Evolutionary conservation across 495 filamentous ascomycete genomes (phyloP), one percentile per base, ranked within the genome.

Genomic region (Alectoria sarmentosa): DNA sequence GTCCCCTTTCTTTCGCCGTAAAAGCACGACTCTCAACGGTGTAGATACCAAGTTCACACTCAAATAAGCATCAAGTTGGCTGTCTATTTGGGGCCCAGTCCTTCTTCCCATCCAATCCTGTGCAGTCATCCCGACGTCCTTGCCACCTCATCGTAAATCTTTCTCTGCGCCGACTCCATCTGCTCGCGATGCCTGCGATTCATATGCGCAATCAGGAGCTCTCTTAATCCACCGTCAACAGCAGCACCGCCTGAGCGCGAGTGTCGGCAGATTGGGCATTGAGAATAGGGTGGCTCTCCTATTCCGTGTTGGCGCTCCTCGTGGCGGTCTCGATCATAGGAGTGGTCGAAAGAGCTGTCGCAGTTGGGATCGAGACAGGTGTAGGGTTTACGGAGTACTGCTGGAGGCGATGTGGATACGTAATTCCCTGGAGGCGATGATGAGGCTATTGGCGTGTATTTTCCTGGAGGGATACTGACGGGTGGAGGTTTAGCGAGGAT

Each of bases 321-420:
- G 30, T 55, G 52, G 52, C 52, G 52, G 28, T 55, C 52, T n/a
- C 52, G 52, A 34, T 55, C 52, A 7, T 34, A 19, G 17, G 52
- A 17, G 17, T 55, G 15, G 28, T 55, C 52, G 52, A 55, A 55
- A 13, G 52, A 55, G 17, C 52, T 34, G 14, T 36, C 52, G 30
- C 52, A 55, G 52, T 14, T 23, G 15, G 52, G 52, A 7, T 21
- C 28, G 15, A 55, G 28, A 30, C 52, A 55, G 52, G 15, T 11
- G 52, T 55, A 55, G 15, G 52, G 28, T 10, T 55, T 55, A 15
- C 28, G 28, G 52, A 6, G 10, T n/a, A 30, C 17, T 28, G 28
- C 15, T 7, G 52, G 52, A 34, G 52, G 9, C 30, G 26, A n/a
- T 21, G 30, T 28, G 52, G 30, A 55, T 10, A 21, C 28, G n/a